Conservation (phyloP, 1,284 basidiomycete genomes). For the Microbotryum silenes-acaulis region DNA sequence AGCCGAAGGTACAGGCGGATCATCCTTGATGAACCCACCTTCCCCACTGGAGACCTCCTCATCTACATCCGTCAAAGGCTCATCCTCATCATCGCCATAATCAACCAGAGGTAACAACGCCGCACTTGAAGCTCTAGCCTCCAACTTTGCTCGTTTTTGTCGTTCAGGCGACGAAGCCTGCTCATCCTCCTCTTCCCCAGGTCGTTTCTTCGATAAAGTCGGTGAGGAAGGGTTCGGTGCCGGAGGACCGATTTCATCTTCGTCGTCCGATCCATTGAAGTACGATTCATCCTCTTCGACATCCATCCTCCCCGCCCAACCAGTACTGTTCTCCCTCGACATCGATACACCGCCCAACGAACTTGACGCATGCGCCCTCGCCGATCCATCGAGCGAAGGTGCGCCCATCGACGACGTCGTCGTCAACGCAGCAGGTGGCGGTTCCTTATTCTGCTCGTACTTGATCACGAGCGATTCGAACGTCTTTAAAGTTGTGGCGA, state of each 20-base stretch:
- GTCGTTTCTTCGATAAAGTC: background rate
- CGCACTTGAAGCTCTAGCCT: background rate
- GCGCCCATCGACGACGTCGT: background rate
- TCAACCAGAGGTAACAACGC: slow-evolving; percentile 5
- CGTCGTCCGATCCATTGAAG: slow-evolving; percentile 74
- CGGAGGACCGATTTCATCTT: slow-evolving; percentile 48
- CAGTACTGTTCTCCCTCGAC: slow-evolving; percentile 36
- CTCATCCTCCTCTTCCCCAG: background rate
- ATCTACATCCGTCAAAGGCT: background rate
- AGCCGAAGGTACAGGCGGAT: slow-evolving; percentile 32
- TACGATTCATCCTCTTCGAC: slow-evolving; percentile 72
- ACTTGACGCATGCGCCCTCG: background rate
- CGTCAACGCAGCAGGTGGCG: slow-evolving; percentile 48
- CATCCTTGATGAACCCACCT: slow-evolving; percentile 28
- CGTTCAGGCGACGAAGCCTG: background rate
- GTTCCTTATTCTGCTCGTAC: slow-evolving; percentile 88
- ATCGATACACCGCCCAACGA: slow-evolving; percentile 38
- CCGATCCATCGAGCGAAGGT: background rate
- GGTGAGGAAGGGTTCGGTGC: slow-evolving; percentile 1
- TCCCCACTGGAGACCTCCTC: slow-evolving; percentile 25
- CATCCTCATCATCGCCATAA: slow-evolving; percentile 17
- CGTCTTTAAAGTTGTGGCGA: slow-evolving; percentile 57
- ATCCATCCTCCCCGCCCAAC: slow-evolving; percentile 51
- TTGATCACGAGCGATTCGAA: slow-evolving; percentile 67
- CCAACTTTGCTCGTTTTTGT: slow-evolving; percentile 13